Evolutionary conservation across 176 grass and related monocot genomes (phyloP).

Genomic region (Avena insularis): DNA sequence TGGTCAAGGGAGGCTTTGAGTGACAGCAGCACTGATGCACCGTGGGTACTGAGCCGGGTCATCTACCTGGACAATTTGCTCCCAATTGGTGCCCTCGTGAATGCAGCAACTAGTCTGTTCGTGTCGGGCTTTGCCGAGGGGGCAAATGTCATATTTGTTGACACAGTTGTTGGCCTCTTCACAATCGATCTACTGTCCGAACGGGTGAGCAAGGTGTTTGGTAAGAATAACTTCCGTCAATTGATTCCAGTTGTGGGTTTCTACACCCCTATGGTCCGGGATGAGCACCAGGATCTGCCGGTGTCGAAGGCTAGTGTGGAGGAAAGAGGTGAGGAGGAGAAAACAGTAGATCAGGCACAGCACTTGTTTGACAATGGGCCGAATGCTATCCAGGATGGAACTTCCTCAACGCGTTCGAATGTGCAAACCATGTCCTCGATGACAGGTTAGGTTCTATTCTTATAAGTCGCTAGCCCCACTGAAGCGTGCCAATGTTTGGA

Average conservation of each 20-base stretch:
- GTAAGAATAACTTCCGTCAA: no score
- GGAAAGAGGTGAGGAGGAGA: background rate
- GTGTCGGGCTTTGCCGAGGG: background rate
- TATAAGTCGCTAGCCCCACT: no score
- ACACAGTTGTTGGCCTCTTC: background rate
- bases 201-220: background rate
- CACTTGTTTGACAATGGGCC: constrained; percentile 60
- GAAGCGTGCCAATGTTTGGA: background rate
- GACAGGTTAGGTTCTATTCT: constrained; percentile 52
- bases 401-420: constrained; percentile 64
- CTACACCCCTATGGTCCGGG: background rate
- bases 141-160: background rate
- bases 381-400: constrained; percentile 69
- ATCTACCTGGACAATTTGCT: background rate
- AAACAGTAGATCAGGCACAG: constrained; percentile 69
- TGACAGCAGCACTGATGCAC: background rate
- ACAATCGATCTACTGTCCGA: background rate
- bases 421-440: constrained; percentile 50
- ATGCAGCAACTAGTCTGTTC: no score
- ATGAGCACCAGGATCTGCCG: background rate
- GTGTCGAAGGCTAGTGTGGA: background rate
- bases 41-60: background rate
- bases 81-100: background rate
- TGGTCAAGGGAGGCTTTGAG: background rate
- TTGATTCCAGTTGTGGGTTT: constrained; percentile 21